Evolutionary conservation across 345 rosid species (phyloP), one percentile per base, ranked within the genome.

Genomic region (Rhodomyrtus tomentosa): DNA sequence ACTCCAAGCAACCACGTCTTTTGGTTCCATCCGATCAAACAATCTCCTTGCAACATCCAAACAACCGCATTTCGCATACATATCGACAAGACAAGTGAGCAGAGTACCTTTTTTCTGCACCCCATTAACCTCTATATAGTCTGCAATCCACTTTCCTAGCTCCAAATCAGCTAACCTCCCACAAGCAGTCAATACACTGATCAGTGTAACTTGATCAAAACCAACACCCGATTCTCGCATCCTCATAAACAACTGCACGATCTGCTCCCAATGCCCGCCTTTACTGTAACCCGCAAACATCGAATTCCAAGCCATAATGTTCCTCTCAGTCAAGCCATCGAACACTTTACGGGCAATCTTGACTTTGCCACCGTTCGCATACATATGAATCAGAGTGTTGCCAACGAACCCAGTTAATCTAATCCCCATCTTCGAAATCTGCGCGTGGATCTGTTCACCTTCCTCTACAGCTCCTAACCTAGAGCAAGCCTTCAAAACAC

Each of bases 401-500:
- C 51, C 76, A 2, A 87, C 87, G 68, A 89, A 87, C 81, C 84
- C 84, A 52, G 42, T 82, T 25, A 81, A 84, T 74, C 81, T 82
- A 83, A 86, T 49, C 6, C 91, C 91, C 52, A 21, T 72, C 85
- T 92, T 90, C 87, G 85, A 45, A 79, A 86, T 49, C 84, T 84
- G 89, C 25, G 89, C 90, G 58, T 89, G 91, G 55, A 91, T 88
- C 83, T 92, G 91, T 85, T 86, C 79, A n/a, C 93, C 92, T 82
- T 90, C 86, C 27, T 74, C 50, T 62, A 87, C 36, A 55, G 87
- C 88, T 50, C 85, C 79, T 81, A 88, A 74, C 81, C 86, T 82
- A 42, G 92, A 88, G 82, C 93, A 90, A 55, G 90, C 90, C 87
- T 90, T 92, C 72, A 89, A 74, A 59, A 53, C 49, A 53, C 86